Evolutionary conservation across 192 early-diverging fungal species (phyloP).

Genomic region (Geranomyces variabilis): DNA sequence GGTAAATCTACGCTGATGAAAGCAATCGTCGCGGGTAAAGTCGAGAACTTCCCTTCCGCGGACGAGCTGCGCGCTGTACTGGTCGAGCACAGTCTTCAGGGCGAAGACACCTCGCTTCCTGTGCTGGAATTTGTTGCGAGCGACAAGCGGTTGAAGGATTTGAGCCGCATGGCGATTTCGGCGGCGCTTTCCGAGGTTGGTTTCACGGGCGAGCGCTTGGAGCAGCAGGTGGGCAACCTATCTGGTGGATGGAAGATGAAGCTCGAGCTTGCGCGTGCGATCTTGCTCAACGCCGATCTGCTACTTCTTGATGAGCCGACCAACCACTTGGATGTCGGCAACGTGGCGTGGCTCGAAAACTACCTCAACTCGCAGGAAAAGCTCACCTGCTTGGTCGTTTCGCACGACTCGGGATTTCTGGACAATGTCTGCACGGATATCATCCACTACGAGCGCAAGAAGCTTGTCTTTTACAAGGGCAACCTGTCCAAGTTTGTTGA

Average conservation of each 20-base stretch:
- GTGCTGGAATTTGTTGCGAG: conserved; percentile 56
- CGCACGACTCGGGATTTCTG: conserved; percentile 81
- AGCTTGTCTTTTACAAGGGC: conserved; percentile 77
- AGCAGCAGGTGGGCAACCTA: conserved; percentile 46
- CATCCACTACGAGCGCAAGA: conserved; percentile 75
- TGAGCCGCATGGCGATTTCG: conserved; percentile 36
- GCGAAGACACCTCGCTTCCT: conserved; percentile 46
- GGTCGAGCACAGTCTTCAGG: conserved; percentile 60
- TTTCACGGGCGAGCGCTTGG: conserved; percentile 47
- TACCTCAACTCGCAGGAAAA: conserved; percentile 68
- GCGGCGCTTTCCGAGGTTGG: conserved; percentile 48
- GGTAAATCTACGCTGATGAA: conserved; percentile 82
- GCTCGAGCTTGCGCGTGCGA: conserved; percentile 61
- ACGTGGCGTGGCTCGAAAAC: conserved; percentile 77
- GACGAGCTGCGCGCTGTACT: conserved; percentile 54
- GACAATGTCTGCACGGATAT: conserved; percentile 83
- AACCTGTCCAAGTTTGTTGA: conserved; percentile 80
- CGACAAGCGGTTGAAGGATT: conserved; percentile 41
- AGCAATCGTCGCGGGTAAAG: conserved; percentile 53
- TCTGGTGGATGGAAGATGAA: conserved; percentile 72
- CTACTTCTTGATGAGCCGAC: conserved; percentile 94
- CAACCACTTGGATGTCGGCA: conserved; percentile 80
- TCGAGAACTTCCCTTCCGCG: conserved; percentile 59
- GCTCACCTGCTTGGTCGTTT: conserved; percentile 75
- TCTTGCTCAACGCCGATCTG: conserved; percentile 77